These are phyloP conservation scores for Coffea humblotiana DNA, from an alignment of 305 asterid genomes.

Conservation along the genomic window DNA sequence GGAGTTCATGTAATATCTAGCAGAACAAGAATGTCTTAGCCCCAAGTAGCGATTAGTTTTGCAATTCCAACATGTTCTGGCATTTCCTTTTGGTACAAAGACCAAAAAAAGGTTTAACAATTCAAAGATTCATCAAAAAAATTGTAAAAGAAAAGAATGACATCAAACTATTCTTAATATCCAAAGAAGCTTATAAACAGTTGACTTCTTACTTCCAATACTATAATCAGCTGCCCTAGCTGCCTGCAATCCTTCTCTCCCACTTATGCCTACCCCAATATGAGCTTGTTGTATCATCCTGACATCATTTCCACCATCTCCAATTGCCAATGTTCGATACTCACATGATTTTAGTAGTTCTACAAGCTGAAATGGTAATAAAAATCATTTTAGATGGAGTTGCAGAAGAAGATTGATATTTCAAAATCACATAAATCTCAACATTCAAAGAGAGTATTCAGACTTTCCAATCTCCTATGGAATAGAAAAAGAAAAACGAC, in stretches of 20 bases:
- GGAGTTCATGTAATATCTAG: neutral
- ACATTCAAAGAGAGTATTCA: neutral
- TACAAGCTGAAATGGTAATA: slow-evolving; percentile 59
- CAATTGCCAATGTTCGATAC: slow-evolving; percentile 93
- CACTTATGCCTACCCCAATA: slow-evolving; percentile 98
- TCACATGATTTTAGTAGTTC: slow-evolving; percentile 89
- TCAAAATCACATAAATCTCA: neutral
- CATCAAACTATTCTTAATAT: neutral
- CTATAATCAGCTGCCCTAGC: slow-evolving; percentile 99
- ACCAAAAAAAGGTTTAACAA: neutral
- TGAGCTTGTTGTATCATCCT: slow-evolving; percentile 99
- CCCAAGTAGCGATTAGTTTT: neutral
- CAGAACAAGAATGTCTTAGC: neutral
- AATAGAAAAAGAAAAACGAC: neutral
- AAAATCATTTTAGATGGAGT: slow-evolving; percentile 21
- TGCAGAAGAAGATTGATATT: slow-evolving; percentile 14
- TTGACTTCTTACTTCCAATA: slow-evolving; percentile 79
- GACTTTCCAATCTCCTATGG: neutral
- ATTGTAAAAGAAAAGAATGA: neutral
- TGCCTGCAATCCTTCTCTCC: slow-evolving; percentile 98
- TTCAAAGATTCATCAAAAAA: neutral
- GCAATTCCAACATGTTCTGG: neutral
- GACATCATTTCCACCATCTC: slow-evolving; percentile 99
- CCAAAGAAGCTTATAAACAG: neutral
- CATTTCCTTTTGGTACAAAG: neutral